These are phyloP conservation scores for Candida tallmaniae DNA, from an alignment of 805 yeast genomes.

Conservation along the genomic window DNA sequence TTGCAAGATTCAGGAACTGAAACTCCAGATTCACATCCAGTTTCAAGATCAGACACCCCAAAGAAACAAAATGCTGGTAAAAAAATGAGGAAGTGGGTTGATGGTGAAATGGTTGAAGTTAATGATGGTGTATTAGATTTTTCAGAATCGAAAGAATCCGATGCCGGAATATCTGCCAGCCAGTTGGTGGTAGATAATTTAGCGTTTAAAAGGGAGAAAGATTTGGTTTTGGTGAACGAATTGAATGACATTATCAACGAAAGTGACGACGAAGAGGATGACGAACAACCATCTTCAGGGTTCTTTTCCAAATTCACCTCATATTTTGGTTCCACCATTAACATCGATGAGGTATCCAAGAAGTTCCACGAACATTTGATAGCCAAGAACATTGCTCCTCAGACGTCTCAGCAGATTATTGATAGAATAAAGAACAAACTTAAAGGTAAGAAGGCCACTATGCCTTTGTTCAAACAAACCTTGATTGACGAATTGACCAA, in stretches of 20 bases:
- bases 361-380: slow-evolving; percentile 73
- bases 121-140: slow-evolving; percentile 24
- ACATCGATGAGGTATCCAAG: slow-evolving; percentile 59
- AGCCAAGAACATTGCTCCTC: slow-evolving; percentile 86
- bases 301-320: slow-evolving; percentile 33
- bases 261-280: slow-evolving; percentile 19
- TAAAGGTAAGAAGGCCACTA: slow-evolving; percentile 70
- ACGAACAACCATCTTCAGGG: slow-evolving; percentile 1
- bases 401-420: slow-evolving; percentile 71
- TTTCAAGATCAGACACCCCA: background rate
- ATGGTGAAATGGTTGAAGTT: slow-evolving; percentile 28
- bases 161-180: slow-evolving; percentile 6
- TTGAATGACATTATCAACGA: slow-evolving; percentile 35
- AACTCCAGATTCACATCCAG: background rate
- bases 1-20: slow-evolving; percentile 15
- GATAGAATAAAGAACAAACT: slow-evolving; percentile 66
- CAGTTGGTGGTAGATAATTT: slow-evolving; percentile 20
- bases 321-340: slow-evolving; percentile 32
- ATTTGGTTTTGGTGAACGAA: slow-evolving; percentile 37
- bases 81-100: slow-evolving; percentile 43
- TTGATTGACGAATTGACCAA: slow-evolving; percentile 67
- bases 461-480: slow-evolving; percentile 59
- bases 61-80: slow-evolving; percentile 13
- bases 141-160: slow-evolving; percentile 19
- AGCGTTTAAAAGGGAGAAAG: slow-evolving; percentile 35